Evolutionary conservation across 495 filamentous ascomycete species (phyloP), one percentile per base, ranked within the genome.

Genomic region (Neurospora terricola): DNA sequence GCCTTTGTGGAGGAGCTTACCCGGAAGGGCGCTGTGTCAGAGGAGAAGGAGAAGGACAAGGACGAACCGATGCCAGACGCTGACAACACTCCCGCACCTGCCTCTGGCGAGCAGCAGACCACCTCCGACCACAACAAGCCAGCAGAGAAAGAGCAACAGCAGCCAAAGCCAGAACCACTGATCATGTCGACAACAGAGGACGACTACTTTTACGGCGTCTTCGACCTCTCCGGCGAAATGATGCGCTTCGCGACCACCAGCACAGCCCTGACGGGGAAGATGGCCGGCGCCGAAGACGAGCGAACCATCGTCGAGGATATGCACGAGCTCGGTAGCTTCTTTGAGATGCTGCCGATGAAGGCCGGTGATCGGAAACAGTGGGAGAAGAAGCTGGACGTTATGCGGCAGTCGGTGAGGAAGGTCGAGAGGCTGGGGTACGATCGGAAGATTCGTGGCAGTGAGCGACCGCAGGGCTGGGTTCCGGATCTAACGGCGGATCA

Each of bases 211-310:
- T 91, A 96, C 73, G 96, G 96, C 6, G 83, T 99, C 9, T 97
- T 97, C 76, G 96, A 99, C 81, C 85, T 98, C 69, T 91, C 92
- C 0, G 96, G 96, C 11, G 96, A 99, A 81, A 86, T 98, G 83
- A 99, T 99, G 96, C 87, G 94, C 38, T 98, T 97, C 81, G 94
- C 93, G 0, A 95, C 97, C 39, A 93, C 92, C 18, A 87, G 88
- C 23, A 91, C 93, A 77, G 92, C 92, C 0, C 89, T 91, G 21
- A 85, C 78, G 69, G 90, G 90, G 21, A 76, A 80, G 34, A 77
- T 90, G 69, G 88, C 88, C n/a, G 83, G 70, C 38, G 74, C 72
- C 54, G 78, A 72, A 4, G 73, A 72, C 11, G 79, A 74, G 1
- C 80, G 87, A 9, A 87, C 86, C n/a, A 90, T 96, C 18, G 84